Percentiles rank a stretch among this genome's conserved stretches.
phyloP scores from a whole-genome alignment of 257 asterid genomes.

The Solanum piurae region DNA sequence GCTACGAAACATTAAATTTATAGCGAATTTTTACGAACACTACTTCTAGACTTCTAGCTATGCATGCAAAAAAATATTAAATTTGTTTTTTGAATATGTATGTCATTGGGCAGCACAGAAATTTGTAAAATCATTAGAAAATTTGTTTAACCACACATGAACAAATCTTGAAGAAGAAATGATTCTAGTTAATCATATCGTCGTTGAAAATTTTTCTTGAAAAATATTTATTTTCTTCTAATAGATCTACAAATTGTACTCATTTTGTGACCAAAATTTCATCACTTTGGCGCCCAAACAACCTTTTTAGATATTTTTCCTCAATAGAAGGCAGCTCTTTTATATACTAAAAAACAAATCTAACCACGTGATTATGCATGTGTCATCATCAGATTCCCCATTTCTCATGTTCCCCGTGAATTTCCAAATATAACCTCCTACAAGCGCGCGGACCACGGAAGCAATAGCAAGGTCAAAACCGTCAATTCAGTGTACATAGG shows the following conservation, averaged over 20 bases:
- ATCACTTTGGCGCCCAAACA: not conserved
- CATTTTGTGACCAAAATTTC: not conserved
- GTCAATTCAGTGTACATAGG: conserved; percentile 4
- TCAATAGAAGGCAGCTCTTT: not conserved
- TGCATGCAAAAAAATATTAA: not conserved
- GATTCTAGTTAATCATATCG: not conserved
- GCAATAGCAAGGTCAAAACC: not conserved
- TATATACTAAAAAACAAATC: not conserved
- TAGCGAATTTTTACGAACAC: not conserved
- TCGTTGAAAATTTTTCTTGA: not conserved
- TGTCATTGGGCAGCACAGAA: not conserved
- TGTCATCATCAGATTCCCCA: not conserved
- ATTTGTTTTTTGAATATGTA: not conserved
- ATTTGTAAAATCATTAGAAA: not conserved
- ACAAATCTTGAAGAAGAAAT: not conserved
- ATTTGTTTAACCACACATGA: not conserved
- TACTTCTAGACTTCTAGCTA: no score
- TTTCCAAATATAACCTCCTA: not conserved
- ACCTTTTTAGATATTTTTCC: not conserved
- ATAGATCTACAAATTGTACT: not conserved
- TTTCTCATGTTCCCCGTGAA: not conserved
- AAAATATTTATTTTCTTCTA: not conserved
- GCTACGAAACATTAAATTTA: not conserved
- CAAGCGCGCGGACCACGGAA: not conserved
- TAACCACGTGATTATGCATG: not conserved